Evolutionary conservation across 306 rosid genomes (phyloP), one percentile per base, ranked within the genome.

Genomic region (Begonia loranthoides): DNA sequence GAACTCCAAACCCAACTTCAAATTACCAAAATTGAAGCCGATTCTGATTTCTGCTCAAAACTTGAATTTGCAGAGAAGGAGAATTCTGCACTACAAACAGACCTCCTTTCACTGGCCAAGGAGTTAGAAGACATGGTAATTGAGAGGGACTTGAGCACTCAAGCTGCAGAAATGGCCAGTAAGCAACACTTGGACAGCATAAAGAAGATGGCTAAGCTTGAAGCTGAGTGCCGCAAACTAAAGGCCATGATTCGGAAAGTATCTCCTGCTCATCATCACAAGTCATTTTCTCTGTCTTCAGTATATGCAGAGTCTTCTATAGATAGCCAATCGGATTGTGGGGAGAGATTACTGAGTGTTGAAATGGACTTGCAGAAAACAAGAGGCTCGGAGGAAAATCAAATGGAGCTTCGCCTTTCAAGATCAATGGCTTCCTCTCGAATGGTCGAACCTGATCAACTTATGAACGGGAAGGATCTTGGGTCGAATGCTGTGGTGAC

Each of bases 81-180:
- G 65, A 86, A 76, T 62, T 64, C 49, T 14, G 55, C 61, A 55
- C 83, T 82, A 55, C 69, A 73, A 60, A 60, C 59, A 33, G 82
- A 79, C 72, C 76, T 86, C 13, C 69, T 54, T 58, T 86, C 85
- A 68, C 77, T 54, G 61, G 62, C 61, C 6, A 75, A 76, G 67
- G 87, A 81, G 66, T 49, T 81, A n/a, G 73, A 81, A 59, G 56
- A 71, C 54, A 67, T 60, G 66, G 74, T 67, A 16, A 73, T 67
- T 16, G 93, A 86, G 69, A 79, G 79, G 61, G 87, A 86, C 57
- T 76, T 86, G 62, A 82, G 74, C 66, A 36, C 75, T n/a, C 76
- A 72, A 68, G 75, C 87, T 46, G 95, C 95, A 41, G 95, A 86
- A 69, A 58, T 79, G 57, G 93, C 83, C 45, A 79, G 93, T 61